Base-by-base conservation (phyloP, 2,329 filamentous ascomycete genomes). In the Penicillium crustosum region DNA sequence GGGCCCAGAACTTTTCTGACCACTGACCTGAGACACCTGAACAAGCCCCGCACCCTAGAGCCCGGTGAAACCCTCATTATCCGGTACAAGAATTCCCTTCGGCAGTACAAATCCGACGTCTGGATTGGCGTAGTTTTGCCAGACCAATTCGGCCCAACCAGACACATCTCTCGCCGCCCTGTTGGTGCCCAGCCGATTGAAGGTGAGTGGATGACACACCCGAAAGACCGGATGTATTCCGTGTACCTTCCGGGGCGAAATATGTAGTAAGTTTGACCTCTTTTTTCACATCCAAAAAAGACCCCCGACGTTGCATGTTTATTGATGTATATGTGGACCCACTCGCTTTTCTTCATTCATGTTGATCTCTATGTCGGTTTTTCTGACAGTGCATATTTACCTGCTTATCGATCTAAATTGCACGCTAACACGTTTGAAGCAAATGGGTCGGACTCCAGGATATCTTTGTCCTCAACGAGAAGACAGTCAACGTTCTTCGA, bases 161-260 rank as follows among this genome's bases (percentile, higher is more conserved):
- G 55, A 12, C 35, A 53, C 5, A 7, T 56, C 4, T 25, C 42
- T 15, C 48, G 57, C 7, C 61, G 61, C 23, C 50, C 60, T 7
- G 38, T 52, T 17, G 49, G 47, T 2, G 55, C 60, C 23, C 47
- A 54, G 17, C 42, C 43, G 1, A 3, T 25, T 3, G 52, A 53
- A 7, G 52, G 59, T 19, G 17, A 8, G 6, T 63, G 62, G 62
- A 27, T 5, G 1, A 57, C 43, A 1, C 45, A 56, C 2, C 19
- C 25, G 2, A 51, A 36, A 13, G 62, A 63, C 19, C 53, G 61
- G 1, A 19, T 49, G 0, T 63, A 65, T 25, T 48, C 62, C 6
- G 10, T 58, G 6, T 63, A 61, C 25, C 44, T 65, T 12, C 61
- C 61, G 2, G 59, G 52, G 1, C 38, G 57, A 19, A 65, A 65